phyloP scores from a whole-genome alignment of 1,284 basidiomycete genomes.

The Tylopilus orsonianus region DNA sequence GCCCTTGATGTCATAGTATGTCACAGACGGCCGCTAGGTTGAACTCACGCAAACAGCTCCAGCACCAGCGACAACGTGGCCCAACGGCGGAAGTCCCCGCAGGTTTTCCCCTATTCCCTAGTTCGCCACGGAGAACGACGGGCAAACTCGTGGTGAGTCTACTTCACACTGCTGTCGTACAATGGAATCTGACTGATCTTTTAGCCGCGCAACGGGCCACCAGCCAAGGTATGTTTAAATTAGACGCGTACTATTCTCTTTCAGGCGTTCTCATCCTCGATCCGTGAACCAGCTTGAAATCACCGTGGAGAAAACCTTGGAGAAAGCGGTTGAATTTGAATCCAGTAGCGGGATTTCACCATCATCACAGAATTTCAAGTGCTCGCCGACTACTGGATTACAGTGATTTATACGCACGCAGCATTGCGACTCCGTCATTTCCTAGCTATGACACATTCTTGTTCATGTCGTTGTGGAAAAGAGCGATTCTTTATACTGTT shows the following conservation, averaged over 20 bases:
- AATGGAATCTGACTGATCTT: neutral
- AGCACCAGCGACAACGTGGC: conserved; percentile 28
- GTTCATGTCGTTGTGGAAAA: neutral
- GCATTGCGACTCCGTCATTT: neutral
- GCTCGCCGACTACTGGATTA: conserved; percentile 1
- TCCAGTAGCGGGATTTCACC: neutral
- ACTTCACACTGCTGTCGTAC: neutral
- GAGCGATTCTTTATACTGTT: neutral
- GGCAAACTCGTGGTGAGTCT: conserved; percentile 16
- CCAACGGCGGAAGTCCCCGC: conserved; percentile 34
- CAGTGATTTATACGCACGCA: neutral
- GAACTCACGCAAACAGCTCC: conserved; percentile 32
- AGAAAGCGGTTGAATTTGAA: conserved; percentile 31
- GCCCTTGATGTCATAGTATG: neutral
- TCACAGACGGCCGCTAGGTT: conserved; percentile 15
- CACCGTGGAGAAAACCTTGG: conserved; percentile 30
- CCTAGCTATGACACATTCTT: too few relatives aligned
- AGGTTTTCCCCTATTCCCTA: conserved; percentile 30
- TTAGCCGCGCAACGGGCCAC: conserved; percentile 10
- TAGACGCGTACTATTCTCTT: neutral
- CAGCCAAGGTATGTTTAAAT: conserved; percentile 23
- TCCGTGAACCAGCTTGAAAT: conserved; percentile 26
- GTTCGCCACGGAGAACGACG: conserved; percentile 10
- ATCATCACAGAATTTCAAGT: neutral
- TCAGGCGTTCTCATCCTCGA: neutral